Base-by-base conservation (phyloP, 208 protist genomes). In the Phytomonas sp. region DNA sequence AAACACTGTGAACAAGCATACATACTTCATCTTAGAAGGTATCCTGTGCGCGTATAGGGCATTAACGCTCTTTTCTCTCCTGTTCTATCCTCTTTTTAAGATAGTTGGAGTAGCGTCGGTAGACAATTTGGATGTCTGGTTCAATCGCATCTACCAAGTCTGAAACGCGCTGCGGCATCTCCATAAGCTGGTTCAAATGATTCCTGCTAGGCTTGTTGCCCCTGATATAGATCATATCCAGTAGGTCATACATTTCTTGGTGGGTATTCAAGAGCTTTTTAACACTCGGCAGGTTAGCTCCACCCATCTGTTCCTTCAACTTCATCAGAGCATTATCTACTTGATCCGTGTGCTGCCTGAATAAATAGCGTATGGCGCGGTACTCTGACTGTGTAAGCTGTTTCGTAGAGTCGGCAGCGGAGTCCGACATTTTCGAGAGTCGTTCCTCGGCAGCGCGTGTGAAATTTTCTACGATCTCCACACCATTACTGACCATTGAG, bases 221-320 rank as follows among this genome's bases (percentile, higher is more conserved):
- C n/a, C 77, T 81, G 23, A 80, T 69, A 76, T 93, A 96, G 1
- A 94, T 78, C 67, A 87, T 75, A 63, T 84, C 84, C 2, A 96
- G 77, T 66, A 92, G 67, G 53, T 92, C 85, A 75, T 85, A 91
- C 23, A 94, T 79, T 61, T 96, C 87, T 32, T 79, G 81, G 75
- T 96, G 91, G 60, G 91, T 74, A 69, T 92, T 92, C 28, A 93
- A 66, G 13, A 96, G 77, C 70, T 91, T 92, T 64, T 85, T 82
- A 32, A 78, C 82, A 62, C 84, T 93, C 3, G 85, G 81, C 53
- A 96, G 77, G 65, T 74, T 83, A 33, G 66, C 69, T 20, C 83
- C 82, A 13, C 77, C 75, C 77, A 92, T 87, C 51, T 62, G 70
- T 59, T 85, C 80, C 68, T 85, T 79, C 53, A 96, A 75, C 71